phyloP scores from a whole-genome alignment of 176 grass and related monocot genomes.

The Themeda triandra region DNA sequence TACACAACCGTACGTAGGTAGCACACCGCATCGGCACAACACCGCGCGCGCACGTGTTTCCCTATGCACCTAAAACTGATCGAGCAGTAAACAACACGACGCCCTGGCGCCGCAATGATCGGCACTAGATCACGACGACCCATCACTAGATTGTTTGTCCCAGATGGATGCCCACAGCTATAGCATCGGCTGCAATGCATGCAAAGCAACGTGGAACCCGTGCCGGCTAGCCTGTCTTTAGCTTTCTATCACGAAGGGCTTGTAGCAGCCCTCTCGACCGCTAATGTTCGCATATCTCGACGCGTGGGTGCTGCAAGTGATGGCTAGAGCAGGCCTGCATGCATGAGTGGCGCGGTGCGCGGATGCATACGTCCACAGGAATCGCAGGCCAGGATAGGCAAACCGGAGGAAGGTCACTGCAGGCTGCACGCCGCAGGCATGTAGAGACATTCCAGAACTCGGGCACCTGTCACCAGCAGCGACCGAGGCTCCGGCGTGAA shows the following conservation, averaged over 20 bases:
- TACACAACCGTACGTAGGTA: neutral
- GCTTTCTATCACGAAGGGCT: neutral
- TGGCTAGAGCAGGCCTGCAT: accelerated
- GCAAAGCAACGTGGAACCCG: neutral
- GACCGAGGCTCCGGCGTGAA: neutral
- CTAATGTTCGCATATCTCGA: neutral
- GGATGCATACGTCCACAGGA: neutral
- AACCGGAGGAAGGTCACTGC: neutral
- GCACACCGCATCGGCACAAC: neutral
- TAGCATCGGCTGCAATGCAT: neutral
- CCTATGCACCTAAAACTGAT: neutral
- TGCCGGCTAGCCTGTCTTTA: neutral
- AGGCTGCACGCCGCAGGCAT: neutral
- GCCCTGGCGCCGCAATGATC: neutral
- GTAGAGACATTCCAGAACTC: neutral
- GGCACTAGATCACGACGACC: neutral
- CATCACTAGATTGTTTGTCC: neutral
- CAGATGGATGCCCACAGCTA: neutral
- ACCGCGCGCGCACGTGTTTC: neutral
- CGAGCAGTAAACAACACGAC: neutral
- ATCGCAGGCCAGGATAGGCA: neutral
- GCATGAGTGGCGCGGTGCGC: no score
- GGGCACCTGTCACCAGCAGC: neutral
- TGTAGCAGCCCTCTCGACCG: neutral
- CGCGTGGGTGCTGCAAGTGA: no score